phyloP scores from a whole-genome alignment of 371 early-diverging fungal genomes.

The Mucor lusitanicus region DNA sequence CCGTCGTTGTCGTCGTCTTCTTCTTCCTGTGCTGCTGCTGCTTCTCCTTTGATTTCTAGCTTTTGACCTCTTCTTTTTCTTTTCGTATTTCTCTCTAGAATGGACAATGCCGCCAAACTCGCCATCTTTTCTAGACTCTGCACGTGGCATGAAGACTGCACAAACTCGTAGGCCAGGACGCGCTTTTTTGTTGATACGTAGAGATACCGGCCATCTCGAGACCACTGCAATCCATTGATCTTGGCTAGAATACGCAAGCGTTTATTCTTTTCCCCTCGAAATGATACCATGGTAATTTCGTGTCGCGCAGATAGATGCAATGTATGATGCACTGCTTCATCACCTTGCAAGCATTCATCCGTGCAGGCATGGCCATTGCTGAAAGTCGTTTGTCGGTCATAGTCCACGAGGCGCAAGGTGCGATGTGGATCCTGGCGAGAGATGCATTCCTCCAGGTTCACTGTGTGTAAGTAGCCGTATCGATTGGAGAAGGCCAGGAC shows the following conservation, averaged over 20 bases:
- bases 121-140: conserved; percentile 18
- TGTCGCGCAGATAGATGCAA: conserved; percentile 32
- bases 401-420: background rate
- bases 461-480: conserved; percentile 63
- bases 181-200: conserved; percentile 61
- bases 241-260: conserved; percentile 57
- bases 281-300: conserved; percentile 62
- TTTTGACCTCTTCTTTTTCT: background rate
- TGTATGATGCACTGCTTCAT: conserved; percentile 17
- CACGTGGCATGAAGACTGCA: conserved; percentile 11
- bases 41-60: too few relatives aligned
- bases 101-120: background rate
- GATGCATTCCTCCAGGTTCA: conserved; percentile 41
- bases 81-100: conserved; percentile 9
- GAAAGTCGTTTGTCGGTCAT: conserved; percentile 4
- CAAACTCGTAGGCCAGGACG: conserved; percentile 55
- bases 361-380: background rate
- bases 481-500: conserved; percentile 59
- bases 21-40: background rate
- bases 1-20: background rate
- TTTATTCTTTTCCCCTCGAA: conserved; percentile 54
- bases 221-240: conserved; percentile 64
- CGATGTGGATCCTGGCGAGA: conserved; percentile 1
- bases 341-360: background rate
- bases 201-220: conserved; percentile 51